Conservation (phyloP, 352 stramenopile species). For the Phytophthora fragariaefolia region DNA sequence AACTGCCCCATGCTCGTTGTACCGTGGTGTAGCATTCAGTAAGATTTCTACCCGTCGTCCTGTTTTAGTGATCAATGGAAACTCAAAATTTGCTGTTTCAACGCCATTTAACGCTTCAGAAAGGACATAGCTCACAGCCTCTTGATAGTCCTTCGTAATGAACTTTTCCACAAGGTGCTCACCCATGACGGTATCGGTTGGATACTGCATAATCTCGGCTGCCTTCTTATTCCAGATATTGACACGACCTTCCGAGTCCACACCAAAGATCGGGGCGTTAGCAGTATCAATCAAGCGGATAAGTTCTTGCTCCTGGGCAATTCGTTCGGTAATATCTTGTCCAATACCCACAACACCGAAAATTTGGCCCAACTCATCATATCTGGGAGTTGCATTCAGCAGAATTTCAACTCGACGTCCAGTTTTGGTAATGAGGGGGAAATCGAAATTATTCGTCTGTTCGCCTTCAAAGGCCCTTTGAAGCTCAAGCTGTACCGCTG, state of each 20-base stretch:
- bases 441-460: slow-evolving; percentile 86
- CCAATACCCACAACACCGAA: slow-evolving; percentile 85
- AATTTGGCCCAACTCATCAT: slow-evolving; percentile 69
- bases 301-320: slow-evolving; percentile 72
- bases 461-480: slow-evolving; percentile 55
- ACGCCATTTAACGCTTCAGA: slow-evolving; percentile 63
- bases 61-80: slow-evolving; percentile 60
- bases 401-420: slow-evolving; percentile 57
- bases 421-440: slow-evolving; percentile 63
- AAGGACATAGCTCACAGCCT: slow-evolving; percentile 59
- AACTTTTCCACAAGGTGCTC: slow-evolving; percentile 70
- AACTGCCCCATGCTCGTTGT: slow-evolving; percentile 54
- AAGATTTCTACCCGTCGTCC: slow-evolving; percentile 52
- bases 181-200: slow-evolving; percentile 61
- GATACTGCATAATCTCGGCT: slow-evolving; percentile 70
- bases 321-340: slow-evolving; percentile 72
- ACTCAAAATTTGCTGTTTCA: slow-evolving; percentile 72
- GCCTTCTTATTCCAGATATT: slow-evolving; percentile 78
- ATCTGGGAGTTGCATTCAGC: slow-evolving; percentile 74
- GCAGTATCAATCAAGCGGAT: slow-evolving; percentile 74
- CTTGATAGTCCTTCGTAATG: slow-evolving; percentile 64
- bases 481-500: slow-evolving; percentile 30
- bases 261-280: slow-evolving; percentile 77
- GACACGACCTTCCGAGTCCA: slow-evolving; percentile 62
- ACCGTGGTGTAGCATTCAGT: slow-evolving; percentile 57